Percentiles rank a stretch among this genome's conserved stretches.
Evolutionary conservation across 768 basidiomycete species (phyloP).

Genomic region (Russula lepida): DNA sequence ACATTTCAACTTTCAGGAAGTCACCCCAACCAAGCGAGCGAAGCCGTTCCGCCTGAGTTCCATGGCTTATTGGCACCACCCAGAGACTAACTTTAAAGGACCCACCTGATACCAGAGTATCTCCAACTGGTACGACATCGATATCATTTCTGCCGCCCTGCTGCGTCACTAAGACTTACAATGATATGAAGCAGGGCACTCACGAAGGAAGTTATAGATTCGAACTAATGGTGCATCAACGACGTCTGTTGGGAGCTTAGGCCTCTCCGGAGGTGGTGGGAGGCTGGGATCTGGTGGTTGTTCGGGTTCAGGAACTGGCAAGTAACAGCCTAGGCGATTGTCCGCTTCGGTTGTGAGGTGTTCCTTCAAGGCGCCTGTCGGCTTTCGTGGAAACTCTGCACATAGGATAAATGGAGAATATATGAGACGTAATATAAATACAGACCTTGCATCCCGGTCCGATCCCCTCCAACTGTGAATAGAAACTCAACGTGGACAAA

Average conservation of each 20-base stretch:
- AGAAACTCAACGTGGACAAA: slow-evolving; percentile 71
- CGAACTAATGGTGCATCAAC: slow-evolving; percentile 81
- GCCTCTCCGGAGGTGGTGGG: slow-evolving; percentile 31
- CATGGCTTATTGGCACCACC: slow-evolving; percentile 1
- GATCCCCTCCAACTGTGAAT: slow-evolving; percentile 64
- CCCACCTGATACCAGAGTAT: slow-evolving; percentile 72
- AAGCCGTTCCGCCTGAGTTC: slow-evolving; percentile 55
- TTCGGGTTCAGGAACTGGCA: slow-evolving; percentile 33
- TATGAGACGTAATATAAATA: neutral
- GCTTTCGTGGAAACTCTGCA: slow-evolving; percentile 66
- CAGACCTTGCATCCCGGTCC: slow-evolving; percentile 61
- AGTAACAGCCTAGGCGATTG: slow-evolving; percentile 54
- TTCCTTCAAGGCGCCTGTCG: slow-evolving; percentile 51
- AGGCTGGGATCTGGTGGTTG: slow-evolving; percentile 31
- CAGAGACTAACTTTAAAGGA: neutral
- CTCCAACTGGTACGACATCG: slow-evolving; percentile 86
- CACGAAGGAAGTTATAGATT: slow-evolving; percentile 84
- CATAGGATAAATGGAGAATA: neutral
- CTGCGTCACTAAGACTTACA: slow-evolving; percentile 11
- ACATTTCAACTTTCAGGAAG: slow-evolving; percentile 62
- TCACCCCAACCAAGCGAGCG: slow-evolving; percentile 83
- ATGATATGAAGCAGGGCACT: slow-evolving; percentile 26
- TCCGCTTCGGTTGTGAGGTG: slow-evolving; percentile 71
- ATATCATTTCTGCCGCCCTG: slow-evolving; percentile 65
- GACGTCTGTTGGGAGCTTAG: slow-evolving; percentile 48